Percentiles rank a stretch among this genome's conserved stretches.
Evolutionary conservation across 352 stramenopile genomes (phyloP).

Genomic region (Aphanomyces invadans): DNA sequence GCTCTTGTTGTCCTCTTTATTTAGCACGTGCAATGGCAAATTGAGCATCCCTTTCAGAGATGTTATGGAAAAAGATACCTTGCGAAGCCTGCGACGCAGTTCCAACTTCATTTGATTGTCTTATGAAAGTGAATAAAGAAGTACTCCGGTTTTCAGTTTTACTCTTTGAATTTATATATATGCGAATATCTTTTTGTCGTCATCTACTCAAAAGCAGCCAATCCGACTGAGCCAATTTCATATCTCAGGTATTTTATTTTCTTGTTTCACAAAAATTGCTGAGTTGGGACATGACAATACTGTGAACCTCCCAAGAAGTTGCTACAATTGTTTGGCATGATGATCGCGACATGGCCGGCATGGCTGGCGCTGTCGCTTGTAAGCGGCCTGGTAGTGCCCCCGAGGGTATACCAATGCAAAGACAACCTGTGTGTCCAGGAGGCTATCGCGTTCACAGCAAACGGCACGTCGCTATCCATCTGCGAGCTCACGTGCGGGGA

Average conservation of each 20-base stretch:
- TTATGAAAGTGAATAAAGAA: background rate
- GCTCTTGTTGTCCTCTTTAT: background rate
- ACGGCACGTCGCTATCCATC: constrained; percentile 8
- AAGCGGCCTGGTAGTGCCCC: background rate
- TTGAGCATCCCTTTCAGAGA: background rate
- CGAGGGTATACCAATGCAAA: constrained; percentile 4
- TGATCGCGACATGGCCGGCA: background rate
- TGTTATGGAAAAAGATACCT: background rate
- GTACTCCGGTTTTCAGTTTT: background rate
- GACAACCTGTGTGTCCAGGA: constrained; percentile 2
- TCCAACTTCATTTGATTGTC: background rate
- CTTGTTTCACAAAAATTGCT: too few relatives aligned
- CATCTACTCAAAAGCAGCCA: background rate
- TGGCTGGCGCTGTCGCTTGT: background rate
- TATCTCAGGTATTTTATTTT: background rate
- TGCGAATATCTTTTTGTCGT: background rate
- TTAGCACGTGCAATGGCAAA: background rate
- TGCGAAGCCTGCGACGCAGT: background rate
- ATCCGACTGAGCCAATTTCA: background rate
- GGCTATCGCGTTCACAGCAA: background rate
- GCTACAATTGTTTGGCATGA: background rate
- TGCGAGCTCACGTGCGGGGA: constrained; percentile 19
- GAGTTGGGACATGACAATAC: too few relatives aligned
- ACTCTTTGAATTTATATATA: background rate
- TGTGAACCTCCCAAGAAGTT: too few relatives aligned